These are phyloP conservation scores for Hanseniaspora guilliermondii DNA, from an alignment of 805 yeast genomes.

Conservation along the genomic window DNA sequence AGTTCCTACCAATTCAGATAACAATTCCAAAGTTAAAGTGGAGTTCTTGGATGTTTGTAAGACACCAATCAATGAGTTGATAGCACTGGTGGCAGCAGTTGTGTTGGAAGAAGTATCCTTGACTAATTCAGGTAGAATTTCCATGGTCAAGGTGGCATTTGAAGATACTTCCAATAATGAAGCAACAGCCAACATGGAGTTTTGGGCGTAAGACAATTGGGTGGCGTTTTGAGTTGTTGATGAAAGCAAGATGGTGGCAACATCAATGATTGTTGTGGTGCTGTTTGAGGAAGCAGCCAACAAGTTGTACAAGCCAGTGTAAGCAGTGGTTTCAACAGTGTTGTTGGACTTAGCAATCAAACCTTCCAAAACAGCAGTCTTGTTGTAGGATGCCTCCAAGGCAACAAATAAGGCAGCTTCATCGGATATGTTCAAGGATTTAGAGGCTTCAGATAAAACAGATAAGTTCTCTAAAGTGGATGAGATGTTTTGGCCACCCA, in stretches of 20 bases:
- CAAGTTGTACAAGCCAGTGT: constrained; percentile 6
- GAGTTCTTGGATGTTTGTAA: constrained; percentile 18
- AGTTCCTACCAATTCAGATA: constrained; percentile 13
- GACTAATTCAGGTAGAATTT: constrained; percentile 18
- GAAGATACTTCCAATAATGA: constrained; percentile 19
- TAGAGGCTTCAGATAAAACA: constrained; percentile 8
- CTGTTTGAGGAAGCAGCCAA: constrained; percentile 15
- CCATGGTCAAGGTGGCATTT: constrained; percentile 19
- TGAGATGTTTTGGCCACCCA: constrained; percentile 7
- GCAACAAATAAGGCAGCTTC: constrained; percentile 12
- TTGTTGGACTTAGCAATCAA: constrained; percentile 18
- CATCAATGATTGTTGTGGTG: constrained; percentile 20
- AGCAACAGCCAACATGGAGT: constrained; percentile 20
- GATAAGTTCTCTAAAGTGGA: constrained; percentile 4
- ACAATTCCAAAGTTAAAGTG: constrained; percentile 17
- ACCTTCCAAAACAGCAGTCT: constrained; percentile 18
- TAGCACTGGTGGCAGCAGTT: constrained; percentile 19
- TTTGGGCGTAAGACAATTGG: constrained; percentile 16
- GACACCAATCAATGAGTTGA: constrained; percentile 19
- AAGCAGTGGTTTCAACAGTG: constrained; percentile 14
- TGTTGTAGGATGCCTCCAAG: constrained; percentile 15
- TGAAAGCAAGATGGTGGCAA: constrained; percentile 20
- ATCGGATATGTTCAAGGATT: not conserved
- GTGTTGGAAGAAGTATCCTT: constrained; percentile 19
- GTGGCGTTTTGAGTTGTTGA: constrained; percentile 20